Conservation (phyloP, 371 early-diverging fungal genomes). For the Syncephalastrum monosporum region DNA sequence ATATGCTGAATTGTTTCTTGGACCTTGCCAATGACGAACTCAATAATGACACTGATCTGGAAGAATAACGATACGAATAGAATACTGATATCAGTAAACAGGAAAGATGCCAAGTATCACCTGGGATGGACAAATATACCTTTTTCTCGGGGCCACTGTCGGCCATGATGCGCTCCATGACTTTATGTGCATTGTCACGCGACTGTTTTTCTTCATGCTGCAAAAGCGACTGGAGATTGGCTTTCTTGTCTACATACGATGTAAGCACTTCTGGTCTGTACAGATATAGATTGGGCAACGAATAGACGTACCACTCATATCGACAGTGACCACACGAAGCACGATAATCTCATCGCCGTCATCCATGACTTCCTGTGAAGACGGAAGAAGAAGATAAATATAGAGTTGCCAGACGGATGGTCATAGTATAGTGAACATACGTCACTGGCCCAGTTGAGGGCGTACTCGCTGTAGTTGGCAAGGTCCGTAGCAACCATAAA, state of each 20-base stretch:
- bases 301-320: constrained; percentile 32
- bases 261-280: neutral
- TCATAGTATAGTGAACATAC: constrained; percentile 18
- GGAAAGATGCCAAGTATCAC: neutral
- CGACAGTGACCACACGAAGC: constrained; percentile 46
- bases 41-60: constrained; percentile 57
- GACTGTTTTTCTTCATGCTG: constrained; percentile 48
- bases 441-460: constrained; percentile 57
- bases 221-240: constrained; percentile 37
- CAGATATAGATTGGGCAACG: too few relatives aligned
- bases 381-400: neutral
- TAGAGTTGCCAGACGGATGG: neutral
- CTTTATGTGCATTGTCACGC: constrained; percentile 46
- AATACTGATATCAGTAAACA: neutral
- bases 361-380: constrained; percentile 52
- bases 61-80: neutral
- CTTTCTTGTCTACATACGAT: constrained; percentile 36
- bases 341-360: constrained; percentile 62
- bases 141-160: constrained; percentile 24
- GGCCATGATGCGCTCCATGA: constrained; percentile 50
- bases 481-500: constrained; percentile 63
- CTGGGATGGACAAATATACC: constrained; percentile 5
- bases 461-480: constrained; percentile 61
- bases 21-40: constrained; percentile 62
- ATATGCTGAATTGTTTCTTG: constrained; percentile 62